phyloP scores from a whole-genome alignment of 805 yeast genomes.

The Candida xyloterini region DNA sequence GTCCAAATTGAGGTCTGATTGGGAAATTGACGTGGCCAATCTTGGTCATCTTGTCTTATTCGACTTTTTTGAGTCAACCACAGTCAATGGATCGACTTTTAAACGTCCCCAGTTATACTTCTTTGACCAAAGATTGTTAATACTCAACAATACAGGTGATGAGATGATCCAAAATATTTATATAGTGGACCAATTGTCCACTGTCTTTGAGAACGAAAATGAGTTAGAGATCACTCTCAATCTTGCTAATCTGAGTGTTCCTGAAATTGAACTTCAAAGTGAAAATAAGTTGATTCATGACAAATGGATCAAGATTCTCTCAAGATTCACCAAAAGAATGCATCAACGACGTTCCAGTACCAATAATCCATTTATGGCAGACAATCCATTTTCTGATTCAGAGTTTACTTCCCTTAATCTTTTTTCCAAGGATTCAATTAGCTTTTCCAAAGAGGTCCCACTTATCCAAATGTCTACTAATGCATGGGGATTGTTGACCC shows the following conservation, averaged over 20 bases:
- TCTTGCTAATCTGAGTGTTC: conserved; percentile 23
- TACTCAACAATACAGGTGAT: conserved; percentile 19
- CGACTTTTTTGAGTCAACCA: conserved; percentile 22
- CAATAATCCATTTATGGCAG: conserved; percentile 4
- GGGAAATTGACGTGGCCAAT: conserved; percentile 21
- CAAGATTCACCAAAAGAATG: conserved; percentile 18
- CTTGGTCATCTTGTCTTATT: conserved; percentile 26
- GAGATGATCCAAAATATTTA: conserved; percentile 19
- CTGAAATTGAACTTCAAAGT: conserved; percentile 23
- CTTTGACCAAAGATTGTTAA: conserved; percentile 25
- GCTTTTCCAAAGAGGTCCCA: conserved; percentile 27
- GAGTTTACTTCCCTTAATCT: conserved; percentile 4
- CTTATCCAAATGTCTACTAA: conserved; percentile 49
- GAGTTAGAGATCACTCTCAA: conserved; percentile 22
- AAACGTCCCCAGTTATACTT: conserved; percentile 18
- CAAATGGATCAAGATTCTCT: conserved; percentile 29
- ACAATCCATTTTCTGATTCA: conserved; percentile 5
- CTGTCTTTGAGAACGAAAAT: conserved; percentile 20
- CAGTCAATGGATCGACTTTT: conserved; percentile 4
- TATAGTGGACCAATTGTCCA: conserved; percentile 22
- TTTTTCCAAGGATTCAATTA: conserved; percentile 1
- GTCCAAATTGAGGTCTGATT: conserved; percentile 5
- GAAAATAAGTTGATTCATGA: conserved; percentile 24
- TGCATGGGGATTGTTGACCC: conserved; percentile 43
- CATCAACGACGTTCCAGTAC: neutral